Evolutionary conservation across 495 filamentous ascomycete species (phyloP), one percentile per base, ranked within the genome.

Genomic region (Penicillium desertorum): DNA sequence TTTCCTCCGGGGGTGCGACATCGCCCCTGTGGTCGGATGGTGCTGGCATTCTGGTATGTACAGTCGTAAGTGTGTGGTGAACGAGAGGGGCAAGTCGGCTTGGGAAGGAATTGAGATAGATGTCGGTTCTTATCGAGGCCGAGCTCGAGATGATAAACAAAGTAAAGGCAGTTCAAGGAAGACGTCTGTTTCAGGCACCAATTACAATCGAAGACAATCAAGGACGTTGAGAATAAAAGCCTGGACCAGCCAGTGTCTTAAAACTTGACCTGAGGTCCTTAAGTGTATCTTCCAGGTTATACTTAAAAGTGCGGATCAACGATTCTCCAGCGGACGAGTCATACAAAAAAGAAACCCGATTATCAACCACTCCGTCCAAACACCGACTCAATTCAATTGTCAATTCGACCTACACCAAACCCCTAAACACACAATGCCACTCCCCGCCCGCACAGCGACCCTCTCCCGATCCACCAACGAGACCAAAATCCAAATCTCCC

Each of bases 401-500:
- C n/a, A 11, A 39, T 17, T 39, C 16, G n/a, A n/a, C 36, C 36
- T 39, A 8, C 16, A 49, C 29, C 46, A 42, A 46, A 65, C 37
- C 58, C 58, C 19, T 14, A 65, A 44, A 66, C 17, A 8, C 56
- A 62, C 27, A 48, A 77, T 72, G 71, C 47, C 73, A 51, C 65
- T 76, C 55, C 7, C 72, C 39, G 71, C 76, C 32, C 89, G 93
- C 62, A 91, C 85, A 61, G 85, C 89, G 19, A 81, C 86, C 56
- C 73, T 97, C 64, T 83, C 86, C 43, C 91, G 94, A 68, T 82
- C 87, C 74, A 98, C 94, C 62, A 96, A 96, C 76, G 94, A 98
- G 76, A 98, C 94, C 68, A 95, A 95, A 71, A 94, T 98, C 73
- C 82, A 90, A 65, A 78, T 98, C 45, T 86, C 88, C n/a, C 80